Percentiles rank a stretch among this genome's conserved stretches.
These are phyloP conservation scores for Peterozyma toletana DNA, from an alignment of 805 yeast species.

Conservation along the genomic window DNA sequence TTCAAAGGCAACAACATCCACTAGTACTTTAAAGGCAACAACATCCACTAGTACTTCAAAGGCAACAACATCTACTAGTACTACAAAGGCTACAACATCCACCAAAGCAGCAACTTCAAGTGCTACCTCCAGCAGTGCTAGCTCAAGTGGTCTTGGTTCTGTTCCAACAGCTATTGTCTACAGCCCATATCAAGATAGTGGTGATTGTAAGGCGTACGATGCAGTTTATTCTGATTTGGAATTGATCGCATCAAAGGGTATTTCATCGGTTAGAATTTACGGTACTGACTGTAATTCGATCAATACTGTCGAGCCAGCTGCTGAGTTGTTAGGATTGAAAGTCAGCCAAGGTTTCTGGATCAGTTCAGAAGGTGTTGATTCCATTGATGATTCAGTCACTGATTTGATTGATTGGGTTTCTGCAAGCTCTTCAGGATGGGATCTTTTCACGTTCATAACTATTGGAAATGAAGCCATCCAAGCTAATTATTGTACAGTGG, in stretches of 20 bases:
- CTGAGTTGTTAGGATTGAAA: constrained; percentile 50
- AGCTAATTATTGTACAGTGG: constrained; percentile 51
- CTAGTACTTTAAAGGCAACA: constrained; percentile 10
- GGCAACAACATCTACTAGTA: constrained; percentile 11
- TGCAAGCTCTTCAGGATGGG: constrained; percentile 47
- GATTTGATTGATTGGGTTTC: constrained; percentile 41
- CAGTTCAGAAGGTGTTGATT: constrained; percentile 51
- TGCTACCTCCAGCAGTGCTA: constrained; percentile 20
- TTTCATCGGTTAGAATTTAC: constrained; percentile 64
- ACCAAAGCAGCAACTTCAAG: constrained; percentile 15
- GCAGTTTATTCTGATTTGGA: constrained; percentile 53
- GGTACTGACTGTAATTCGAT: constrained; percentile 82
- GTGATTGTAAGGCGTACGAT: constrained; percentile 55
- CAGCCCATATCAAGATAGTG: constrained; percentile 69
- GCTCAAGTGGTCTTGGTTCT: constrained; percentile 17
- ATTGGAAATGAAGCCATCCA: constrained; percentile 86
- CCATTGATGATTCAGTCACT: constrained; percentile 54
- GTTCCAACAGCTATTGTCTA: constrained; percentile 60
- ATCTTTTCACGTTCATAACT: constrained; percentile 66
- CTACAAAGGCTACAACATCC: constrained; percentile 12
- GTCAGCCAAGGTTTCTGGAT: constrained; percentile 91
- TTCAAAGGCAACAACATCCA: constrained; percentile 17
- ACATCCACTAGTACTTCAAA: constrained; percentile 12
- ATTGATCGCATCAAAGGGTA: constrained; percentile 52
- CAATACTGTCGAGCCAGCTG: constrained; percentile 55